A percentile compares a stretch with the other conserved stretches of the same genome.
Evolutionary conservation across 495 filamentous ascomycete genomes (phyloP).

Genomic region (Penicillium robsamsonii): DNA sequence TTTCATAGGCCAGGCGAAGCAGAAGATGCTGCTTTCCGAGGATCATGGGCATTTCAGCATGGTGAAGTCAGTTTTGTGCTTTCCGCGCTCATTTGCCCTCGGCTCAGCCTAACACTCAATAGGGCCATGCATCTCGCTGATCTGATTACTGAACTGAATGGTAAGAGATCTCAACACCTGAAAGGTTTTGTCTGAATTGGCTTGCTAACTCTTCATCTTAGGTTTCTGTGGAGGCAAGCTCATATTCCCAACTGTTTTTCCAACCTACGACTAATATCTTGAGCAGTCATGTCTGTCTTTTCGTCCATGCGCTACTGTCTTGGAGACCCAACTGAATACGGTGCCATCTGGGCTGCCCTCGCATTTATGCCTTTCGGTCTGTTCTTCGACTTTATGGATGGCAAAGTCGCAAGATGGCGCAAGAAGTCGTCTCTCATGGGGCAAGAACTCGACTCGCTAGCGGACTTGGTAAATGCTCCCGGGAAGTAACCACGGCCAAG

Average conservation of each 20-base stretch:
- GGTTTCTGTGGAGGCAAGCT: conserved; percentile 55
- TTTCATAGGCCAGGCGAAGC: conserved; percentile 69
- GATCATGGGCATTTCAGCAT: conserved; percentile 78
- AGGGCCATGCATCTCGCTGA: conserved; percentile 92
- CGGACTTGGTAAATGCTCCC: conserved; percentile 70
- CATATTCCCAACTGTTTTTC: conserved; percentile 4
- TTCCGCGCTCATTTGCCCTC: conserved; percentile 3
- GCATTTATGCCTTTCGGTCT: conserved; percentile 88
- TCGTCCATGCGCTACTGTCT: conserved; percentile 94
- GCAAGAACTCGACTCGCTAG: conserved; percentile 95
- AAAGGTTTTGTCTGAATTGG: background rate
- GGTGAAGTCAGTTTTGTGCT: conserved; percentile 52
- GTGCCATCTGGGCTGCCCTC: conserved; percentile 76
- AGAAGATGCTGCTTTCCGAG: conserved; percentile 75
- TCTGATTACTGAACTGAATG: conserved; percentile 92
- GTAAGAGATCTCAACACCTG: conserved; percentile 42
- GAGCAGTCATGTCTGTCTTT: conserved; percentile 83
- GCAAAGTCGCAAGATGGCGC: conserved; percentile 92
- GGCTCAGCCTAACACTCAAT: conserved; percentile 18
- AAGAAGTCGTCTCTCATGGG: conserved; percentile 96
- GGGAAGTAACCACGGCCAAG: background rate
- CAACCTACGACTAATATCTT: conserved; percentile 25
- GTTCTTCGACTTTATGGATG: conserved; percentile 99
- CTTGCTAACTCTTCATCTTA: conserved; percentile 28
- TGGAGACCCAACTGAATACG: conserved; percentile 61